phyloP scores from a whole-genome alignment of 2,329 filamentous ascomycete species.

The Colletotrichum navitas region DNA sequence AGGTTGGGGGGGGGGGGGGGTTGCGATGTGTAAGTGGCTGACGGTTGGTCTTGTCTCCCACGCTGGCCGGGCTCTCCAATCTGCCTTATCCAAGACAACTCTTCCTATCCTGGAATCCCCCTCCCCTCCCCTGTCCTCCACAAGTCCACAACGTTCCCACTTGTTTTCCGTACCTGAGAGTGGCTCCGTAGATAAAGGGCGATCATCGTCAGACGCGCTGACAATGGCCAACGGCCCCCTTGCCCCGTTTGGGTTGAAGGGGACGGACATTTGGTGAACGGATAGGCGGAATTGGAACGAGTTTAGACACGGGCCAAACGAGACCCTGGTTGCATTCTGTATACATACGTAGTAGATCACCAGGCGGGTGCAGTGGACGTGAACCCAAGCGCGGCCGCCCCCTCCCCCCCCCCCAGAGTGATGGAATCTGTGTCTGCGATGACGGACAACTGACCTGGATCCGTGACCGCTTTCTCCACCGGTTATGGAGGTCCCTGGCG shows the following conservation, averaged over 20 bases:
- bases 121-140: neutral
- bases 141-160: constrained; percentile 2
- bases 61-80: neutral
- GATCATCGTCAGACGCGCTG: neutral
- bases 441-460: constrained; percentile 3
- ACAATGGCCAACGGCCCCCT: neutral
- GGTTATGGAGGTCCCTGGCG: neutral
- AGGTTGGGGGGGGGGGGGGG: too few species aligned
- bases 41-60: neutral
- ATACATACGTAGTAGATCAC: neutral
- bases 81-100: neutral
- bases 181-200: constrained; percentile 3
- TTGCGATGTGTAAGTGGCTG: too few species aligned
- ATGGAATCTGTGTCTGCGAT: too few species aligned
- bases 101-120: too few species aligned
- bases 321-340: neutral
- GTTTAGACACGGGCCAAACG: neutral
- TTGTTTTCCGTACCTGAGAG: neutral
- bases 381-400: too few species aligned
- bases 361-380: too few species aligned
- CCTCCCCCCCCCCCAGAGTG: too few species aligned
- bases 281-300: neutral
- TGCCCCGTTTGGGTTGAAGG: neutral
- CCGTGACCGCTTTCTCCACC: neutral
- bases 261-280: too few species aligned